A percentile compares a stretch with the other conserved stretches of the same genome.
phyloP scores from a whole-genome alignment of 768 basidiomycete species.

The Pleurotus salmoneostramineus region DNA sequence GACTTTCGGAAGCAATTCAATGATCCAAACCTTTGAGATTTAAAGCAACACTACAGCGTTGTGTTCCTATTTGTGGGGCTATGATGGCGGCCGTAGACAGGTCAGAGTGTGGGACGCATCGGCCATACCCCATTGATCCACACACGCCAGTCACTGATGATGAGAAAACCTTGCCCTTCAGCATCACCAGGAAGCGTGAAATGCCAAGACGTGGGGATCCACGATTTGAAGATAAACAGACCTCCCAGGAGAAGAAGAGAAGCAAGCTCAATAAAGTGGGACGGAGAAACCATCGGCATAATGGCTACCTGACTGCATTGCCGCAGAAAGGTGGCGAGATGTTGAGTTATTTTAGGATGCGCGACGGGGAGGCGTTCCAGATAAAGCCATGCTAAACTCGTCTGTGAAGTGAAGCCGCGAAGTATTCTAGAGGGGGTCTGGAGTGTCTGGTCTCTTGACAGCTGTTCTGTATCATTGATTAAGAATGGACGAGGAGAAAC shows the following conservation, averaged over 20 bases:
- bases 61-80: no score
- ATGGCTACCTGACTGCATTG: not conserved
- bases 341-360: not conserved
- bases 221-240: not conserved
- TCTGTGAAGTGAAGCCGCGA: not conserved
- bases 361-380: not conserved
- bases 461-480: no score
- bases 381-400: not conserved
- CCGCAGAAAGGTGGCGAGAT: not conserved
- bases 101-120: not conserved
- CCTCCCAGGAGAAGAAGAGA: not conserved
- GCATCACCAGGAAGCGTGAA: not conserved
- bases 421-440: not conserved
- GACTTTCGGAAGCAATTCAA: no score
- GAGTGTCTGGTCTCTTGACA: not conserved
- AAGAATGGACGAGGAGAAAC: no score
- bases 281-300: not conserved
- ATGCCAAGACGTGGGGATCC: not conserved
- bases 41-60: no score
- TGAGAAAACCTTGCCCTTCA: not conserved
- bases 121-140: not conserved
- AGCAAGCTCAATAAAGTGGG: not conserved
- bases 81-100: not conserved
- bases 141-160: not conserved
- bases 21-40: no score